phyloP scores from a whole-genome alignment of 2,329 filamentous ascomycete genomes.

The Aschersonia sp. region DNA sequence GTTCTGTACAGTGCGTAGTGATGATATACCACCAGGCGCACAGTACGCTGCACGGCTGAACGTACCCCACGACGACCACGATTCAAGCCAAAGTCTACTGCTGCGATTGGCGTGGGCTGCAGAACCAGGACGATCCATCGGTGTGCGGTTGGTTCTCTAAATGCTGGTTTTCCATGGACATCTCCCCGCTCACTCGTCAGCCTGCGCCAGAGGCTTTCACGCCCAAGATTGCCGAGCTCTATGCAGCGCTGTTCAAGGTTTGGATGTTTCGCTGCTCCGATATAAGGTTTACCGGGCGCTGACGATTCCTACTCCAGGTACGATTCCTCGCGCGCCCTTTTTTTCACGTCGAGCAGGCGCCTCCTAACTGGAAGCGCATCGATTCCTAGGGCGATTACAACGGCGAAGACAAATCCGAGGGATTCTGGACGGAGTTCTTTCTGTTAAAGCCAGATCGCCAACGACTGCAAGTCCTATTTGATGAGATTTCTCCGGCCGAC shows the following conservation, averaged over 20 bases:
- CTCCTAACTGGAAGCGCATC: conserved; percentile 13
- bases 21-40: no score
- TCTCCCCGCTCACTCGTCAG: conserved; percentile 87
- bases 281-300: background rate
- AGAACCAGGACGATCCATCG: background rate
- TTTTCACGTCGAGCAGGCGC: conserved; percentile 1
- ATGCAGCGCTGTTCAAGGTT: conserved; percentile 71
- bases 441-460: conserved; percentile 65
- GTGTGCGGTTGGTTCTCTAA: conserved; percentile 1
- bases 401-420: conserved; percentile 59
- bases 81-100: background rate
- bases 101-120: background rate
- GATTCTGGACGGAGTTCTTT: conserved; percentile 96
- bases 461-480: conserved; percentile 53
- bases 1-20: no score
- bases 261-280: conserved; percentile 4
- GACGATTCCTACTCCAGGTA: conserved; percentile 11
- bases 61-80: background rate
- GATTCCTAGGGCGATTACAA: conserved; percentile 39
- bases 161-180: conserved; percentile 48
- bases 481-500: conserved; percentile 56
- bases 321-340: conserved; percentile 4
- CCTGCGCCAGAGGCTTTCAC: conserved; percentile 79
- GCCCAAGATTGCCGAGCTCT: conserved; percentile 85
- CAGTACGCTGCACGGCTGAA: no score